phyloP scores from a whole-genome alignment of 176 grass and related monocot genomes.

The Rhynchospora tenuis region DNA sequence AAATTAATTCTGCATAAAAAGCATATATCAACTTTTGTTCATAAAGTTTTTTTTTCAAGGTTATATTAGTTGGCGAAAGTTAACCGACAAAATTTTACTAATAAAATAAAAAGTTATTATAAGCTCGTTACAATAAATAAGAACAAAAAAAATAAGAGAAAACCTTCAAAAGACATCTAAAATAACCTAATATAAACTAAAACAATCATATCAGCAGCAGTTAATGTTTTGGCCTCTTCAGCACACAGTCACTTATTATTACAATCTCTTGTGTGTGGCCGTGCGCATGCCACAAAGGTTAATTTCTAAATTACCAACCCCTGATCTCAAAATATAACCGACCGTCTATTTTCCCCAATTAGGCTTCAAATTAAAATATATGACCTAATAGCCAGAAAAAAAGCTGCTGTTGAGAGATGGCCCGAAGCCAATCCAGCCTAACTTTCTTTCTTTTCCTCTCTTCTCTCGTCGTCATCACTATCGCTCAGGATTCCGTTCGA shows the following conservation, averaged over 20 bases:
- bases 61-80: too few species aligned
- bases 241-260: too few species aligned
- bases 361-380: not conserved
- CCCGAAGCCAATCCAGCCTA: not conserved
- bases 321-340: not conserved
- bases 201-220: too few species aligned
- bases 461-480: not conserved
- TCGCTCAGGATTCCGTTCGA: conserved; percentile 20
- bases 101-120: too few species aligned
- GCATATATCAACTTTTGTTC: not conserved
- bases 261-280: too few species aligned
- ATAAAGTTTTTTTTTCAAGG: too few species aligned
- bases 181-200: too few species aligned
- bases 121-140: too few species aligned
- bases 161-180: too few species aligned
- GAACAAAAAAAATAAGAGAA: too few species aligned
- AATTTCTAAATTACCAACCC: not conserved
- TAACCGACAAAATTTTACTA: too few species aligned
- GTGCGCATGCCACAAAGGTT: not conserved
- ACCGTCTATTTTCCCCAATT: not conserved
- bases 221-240: too few species aligned
- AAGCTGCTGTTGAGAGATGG: not conserved
- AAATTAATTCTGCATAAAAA: not conserved
- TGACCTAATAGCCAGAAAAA: not conserved
- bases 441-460: not conserved